Evolutionary conservation across 768 basidiomycete genomes (phyloP), one percentile per base, ranked within the genome.

Genomic region (Mycena amicta): DNA sequence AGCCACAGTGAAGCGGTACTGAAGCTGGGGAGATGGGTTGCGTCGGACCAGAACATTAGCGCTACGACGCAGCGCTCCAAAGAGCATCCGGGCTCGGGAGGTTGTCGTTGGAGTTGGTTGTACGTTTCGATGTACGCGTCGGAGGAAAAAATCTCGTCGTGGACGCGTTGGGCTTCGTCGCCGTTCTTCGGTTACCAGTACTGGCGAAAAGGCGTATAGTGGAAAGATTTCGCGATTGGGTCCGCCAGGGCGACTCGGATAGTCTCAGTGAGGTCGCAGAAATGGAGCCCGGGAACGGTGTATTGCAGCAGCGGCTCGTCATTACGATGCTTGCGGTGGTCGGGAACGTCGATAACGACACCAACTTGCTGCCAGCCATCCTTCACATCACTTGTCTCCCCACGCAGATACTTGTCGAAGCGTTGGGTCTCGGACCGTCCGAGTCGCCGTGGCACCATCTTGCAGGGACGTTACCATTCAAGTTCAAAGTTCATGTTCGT

Each of bases 1-100:
- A 78, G 79, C 81, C 77, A 82, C 0, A 76, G 61, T 13, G 64
- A 66, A 1, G 74, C 73, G 22, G 59, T 71, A 0, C 77, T 75
- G 64, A 77, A 77, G 18, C 53, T 67, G 4, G 75, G 64, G 1
- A 75, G 67, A 53, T 72, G 74, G 0, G 70, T 77, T 1, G 72
- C 66, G 53, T 76, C 74, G 0, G 72, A 77, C 61, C 67, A 72
- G 11, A 70, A 62, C 74, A 74, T 77, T 2, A 73, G 37, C 1
- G 55, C 52, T 0, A 66, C 62, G 37, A 75, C 59, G 5, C 68
- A 59, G 8, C 50, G 56, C 39, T 56, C 57, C 1, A 69, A 46
- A 2, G 50, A n/a, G 51, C 64, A 67, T 5, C 60, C 57, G 20
- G 69, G 60, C 0, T 58, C 40, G 1, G 39, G 18, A 3, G 31